These are phyloP conservation scores for Phialocephala subalpina DNA, from an alignment of 2,329 filamentous ascomycete species.

Conservation along the genomic window DNA sequence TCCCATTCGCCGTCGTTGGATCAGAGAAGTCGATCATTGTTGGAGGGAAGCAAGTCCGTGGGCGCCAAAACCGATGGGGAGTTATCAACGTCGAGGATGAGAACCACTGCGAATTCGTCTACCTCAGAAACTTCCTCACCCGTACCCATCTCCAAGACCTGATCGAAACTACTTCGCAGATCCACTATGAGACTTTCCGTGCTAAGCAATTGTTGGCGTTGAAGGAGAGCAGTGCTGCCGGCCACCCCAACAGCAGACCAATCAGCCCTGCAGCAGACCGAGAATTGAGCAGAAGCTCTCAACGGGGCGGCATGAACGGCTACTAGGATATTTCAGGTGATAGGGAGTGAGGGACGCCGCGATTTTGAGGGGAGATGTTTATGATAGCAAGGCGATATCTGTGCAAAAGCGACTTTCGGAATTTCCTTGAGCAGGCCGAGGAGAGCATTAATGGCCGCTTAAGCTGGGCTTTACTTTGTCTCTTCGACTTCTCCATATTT, in stretches of 20 bases:
- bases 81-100: slow-evolving; percentile 99
- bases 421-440: slow-evolving; percentile 43
- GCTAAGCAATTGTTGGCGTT: slow-evolving; percentile 97
- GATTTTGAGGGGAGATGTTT: slow-evolving; percentile 29
- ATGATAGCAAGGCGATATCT: slow-evolving; percentile 42
- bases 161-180: slow-evolving; percentile 99
- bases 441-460: slow-evolving; percentile 40
- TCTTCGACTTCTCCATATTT: slow-evolving; percentile 43
- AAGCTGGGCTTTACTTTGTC: slow-evolving; percentile 42
- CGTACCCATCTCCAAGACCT: slow-evolving; percentile 98
- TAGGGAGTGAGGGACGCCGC: slow-evolving; percentile 19
- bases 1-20: slow-evolving; percentile 97
- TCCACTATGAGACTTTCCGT: slow-evolving; percentile 99
- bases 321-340: slow-evolving; percentile 66
- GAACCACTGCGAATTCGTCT: slow-evolving; percentile 99
- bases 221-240: slow-evolving; percentile 94
- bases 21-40: slow-evolving; percentile 98
- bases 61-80: slow-evolving; percentile 98
- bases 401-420: slow-evolving; percentile 43
- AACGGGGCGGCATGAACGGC: slow-evolving; percentile 98
- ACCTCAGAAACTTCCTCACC: slow-evolving; percentile 97
- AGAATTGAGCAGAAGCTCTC: slow-evolving; percentile 95
- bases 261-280: slow-evolving; percentile 96
- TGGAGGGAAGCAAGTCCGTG: slow-evolving; percentile 95
- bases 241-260: slow-evolving; percentile 79